Evolutionary conservation across 169 alveolate species (phyloP).

Genomic region (Fabrea salina): DNA sequence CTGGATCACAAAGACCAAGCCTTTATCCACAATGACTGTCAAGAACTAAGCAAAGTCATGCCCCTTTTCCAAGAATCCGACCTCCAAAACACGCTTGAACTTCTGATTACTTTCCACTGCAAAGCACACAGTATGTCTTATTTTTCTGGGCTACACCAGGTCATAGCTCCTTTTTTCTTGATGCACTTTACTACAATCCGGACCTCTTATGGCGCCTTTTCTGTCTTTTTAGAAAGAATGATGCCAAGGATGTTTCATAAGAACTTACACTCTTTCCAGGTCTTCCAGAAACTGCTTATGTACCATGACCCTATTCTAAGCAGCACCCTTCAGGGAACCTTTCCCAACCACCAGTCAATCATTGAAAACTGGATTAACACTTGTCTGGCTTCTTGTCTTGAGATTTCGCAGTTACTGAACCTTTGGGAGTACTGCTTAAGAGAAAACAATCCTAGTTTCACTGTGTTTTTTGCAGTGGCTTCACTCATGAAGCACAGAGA

Average conservation of each 20-base stretch:
- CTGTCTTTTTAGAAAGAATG: not conserved
- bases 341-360: not conserved
- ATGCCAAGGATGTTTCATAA: not conserved
- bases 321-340: not conserved
- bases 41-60: not conserved
- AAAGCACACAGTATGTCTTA: not conserved
- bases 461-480: not conserved
- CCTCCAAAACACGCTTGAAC: constrained; percentile 9
- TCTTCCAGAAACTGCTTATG: not conserved
- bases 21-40: constrained; percentile 25
- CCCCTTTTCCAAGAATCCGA: constrained; percentile 22
- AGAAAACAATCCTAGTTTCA: not conserved
- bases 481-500: not conserved
- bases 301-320: constrained; percentile 26
- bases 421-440: constrained; percentile 1
- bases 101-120: constrained; percentile 25
- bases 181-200: not conserved
- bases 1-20: constrained; percentile 21
- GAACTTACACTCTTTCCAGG: not conserved
- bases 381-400: constrained; percentile 1
- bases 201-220: constrained; percentile 15
- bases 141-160: constrained; percentile 17
- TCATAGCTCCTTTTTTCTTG: constrained; percentile 28
- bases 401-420: not conserved
- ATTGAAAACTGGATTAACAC: constrained; percentile 12